A percentile compares a stretch with the other conserved stretches of the same genome.
Conservation (phyloP, 2,329 filamentous ascomycete genomes). For the Dactylellina leptospora region DNA sequence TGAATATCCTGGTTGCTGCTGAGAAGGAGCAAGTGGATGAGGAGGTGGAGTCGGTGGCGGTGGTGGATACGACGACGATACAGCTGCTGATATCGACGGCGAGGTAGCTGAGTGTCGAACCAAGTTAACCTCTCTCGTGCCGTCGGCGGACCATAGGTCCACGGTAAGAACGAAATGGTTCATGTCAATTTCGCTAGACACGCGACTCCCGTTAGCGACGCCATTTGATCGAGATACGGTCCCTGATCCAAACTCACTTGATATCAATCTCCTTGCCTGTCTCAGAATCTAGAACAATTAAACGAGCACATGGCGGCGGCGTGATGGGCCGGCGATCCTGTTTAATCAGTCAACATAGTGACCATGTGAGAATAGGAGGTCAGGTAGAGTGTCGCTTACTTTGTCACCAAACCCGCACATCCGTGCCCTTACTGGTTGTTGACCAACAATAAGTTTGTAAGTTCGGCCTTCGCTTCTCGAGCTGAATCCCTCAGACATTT, state of each 20-base stretch:
- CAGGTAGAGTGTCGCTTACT: slow-evolving; percentile 64
- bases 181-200: slow-evolving; percentile 71
- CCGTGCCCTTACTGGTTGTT: slow-evolving; percentile 89
- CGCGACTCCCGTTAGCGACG: slow-evolving; percentile 5
- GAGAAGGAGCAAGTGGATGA: slow-evolving; percentile 54
- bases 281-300: slow-evolving; percentile 77
- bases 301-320: slow-evolving; percentile 87
- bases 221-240: not conserved
- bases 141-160: slow-evolving; percentile 73
- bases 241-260: slow-evolving; percentile 68
- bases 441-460: slow-evolving; percentile 77
- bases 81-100: slow-evolving; percentile 82
- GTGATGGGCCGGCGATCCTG: slow-evolving; percentile 95
- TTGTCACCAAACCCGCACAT: slow-evolving; percentile 99
- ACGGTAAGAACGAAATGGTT: slow-evolving; percentile 75
- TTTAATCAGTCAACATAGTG: slow-evolving; percentile 44
- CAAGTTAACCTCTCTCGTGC: slow-evolving; percentile 72
- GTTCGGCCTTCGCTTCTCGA: slow-evolving; percentile 61
- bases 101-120: slow-evolving; percentile 72
- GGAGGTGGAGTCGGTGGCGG: slow-evolving; percentile 59
- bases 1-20: slow-evolving; percentile 51
- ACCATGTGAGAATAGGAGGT: slow-evolving; percentile 9
- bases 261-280: slow-evolving; percentile 84
- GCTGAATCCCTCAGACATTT: slow-evolving; percentile 51
- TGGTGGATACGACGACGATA: slow-evolving; percentile 77